Percentiles rank a stretch among this genome's conserved stretches.
These are phyloP conservation scores for Dovyalis caffra DNA, from an alignment of 345 rosid species.

Conservation along the genomic window DNA sequence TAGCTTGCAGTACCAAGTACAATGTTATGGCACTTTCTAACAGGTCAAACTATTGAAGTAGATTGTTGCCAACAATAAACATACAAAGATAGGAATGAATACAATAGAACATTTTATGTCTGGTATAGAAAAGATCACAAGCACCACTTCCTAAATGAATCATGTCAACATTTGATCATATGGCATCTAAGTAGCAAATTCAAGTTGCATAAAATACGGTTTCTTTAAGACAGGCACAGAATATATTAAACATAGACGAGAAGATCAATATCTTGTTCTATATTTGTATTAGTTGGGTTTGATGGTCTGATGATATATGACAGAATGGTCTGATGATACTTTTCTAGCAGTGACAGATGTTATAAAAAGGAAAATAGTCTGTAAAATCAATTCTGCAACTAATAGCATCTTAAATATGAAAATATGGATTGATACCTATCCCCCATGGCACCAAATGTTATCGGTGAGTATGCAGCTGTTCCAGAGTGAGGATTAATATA, in stretches of 20 bases:
- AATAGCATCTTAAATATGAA: background rate
- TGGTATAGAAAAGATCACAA: too few relatives aligned
- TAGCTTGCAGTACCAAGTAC: background rate
- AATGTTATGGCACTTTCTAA: background rate
- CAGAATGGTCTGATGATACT: background rate
- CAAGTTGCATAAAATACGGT: background rate
- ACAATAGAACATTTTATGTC: too few relatives aligned
- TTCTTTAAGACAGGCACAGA: background rate
- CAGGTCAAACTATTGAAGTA: background rate
- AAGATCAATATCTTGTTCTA: background rate
- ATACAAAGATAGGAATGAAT: too few relatives aligned
- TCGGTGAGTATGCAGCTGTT: conserved; percentile 55
- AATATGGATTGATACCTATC: conserved; percentile 57
- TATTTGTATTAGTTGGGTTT: background rate
- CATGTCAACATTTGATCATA: conserved; percentile 2
- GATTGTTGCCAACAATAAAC: background rate
- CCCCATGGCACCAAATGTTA: conserved; percentile 99
- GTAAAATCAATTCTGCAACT: background rate
- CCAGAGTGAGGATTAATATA: conserved; percentile 67
- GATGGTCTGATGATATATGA: background rate
- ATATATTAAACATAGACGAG: background rate
- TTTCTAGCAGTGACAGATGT: background rate
- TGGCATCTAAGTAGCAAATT: background rate
- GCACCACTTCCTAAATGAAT: background rate
- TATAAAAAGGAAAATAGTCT: too few relatives aligned